These are phyloP conservation scores for Alternaria infectoria DNA, from an alignment of 2,329 filamentous ascomycete species.

Conservation along the genomic window DNA sequence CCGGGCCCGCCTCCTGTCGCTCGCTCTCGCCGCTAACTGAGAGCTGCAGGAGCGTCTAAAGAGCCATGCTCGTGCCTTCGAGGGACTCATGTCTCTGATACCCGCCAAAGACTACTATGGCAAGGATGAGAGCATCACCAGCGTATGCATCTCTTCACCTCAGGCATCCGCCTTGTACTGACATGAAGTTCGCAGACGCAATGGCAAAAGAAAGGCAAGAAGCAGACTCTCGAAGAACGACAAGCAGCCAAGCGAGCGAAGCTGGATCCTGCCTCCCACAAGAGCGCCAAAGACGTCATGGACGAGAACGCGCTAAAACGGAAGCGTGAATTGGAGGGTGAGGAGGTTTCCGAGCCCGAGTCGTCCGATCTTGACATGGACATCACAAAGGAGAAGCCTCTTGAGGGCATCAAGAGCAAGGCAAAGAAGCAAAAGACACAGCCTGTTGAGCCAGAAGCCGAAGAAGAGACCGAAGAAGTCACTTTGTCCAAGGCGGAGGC, in stretches of 20 bases:
- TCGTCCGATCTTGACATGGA: constrained; percentile 45
- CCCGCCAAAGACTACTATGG: constrained; percentile 91
- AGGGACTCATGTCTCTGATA: constrained; percentile 85
- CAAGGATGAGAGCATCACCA: constrained; percentile 69
- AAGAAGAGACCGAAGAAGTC: constrained; percentile 47
- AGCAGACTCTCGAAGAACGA: constrained; percentile 87
- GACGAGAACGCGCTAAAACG: constrained; percentile 82
- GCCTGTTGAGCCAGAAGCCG: constrained; percentile 21
- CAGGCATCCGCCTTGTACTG: constrained; percentile 14
- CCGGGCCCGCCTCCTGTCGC: constrained; percentile 25
- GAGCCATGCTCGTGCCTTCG: constrained; percentile 75
- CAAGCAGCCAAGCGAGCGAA: constrained; percentile 74
- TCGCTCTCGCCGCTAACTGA: constrained; percentile 36
- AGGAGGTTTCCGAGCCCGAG: constrained; percentile 45
- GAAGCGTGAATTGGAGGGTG: constrained; percentile 69
- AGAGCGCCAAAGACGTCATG: constrained; percentile 92
- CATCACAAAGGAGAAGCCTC: constrained; percentile 46
- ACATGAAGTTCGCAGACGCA: constrained; percentile 68
- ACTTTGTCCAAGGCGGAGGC: constrained; percentile 45
- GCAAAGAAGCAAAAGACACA: constrained; percentile 54
- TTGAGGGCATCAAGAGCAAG: constrained; percentile 47
- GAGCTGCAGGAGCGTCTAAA: constrained; percentile 58
- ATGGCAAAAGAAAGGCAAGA: constrained; percentile 88
- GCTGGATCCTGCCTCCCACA: constrained; percentile 87
- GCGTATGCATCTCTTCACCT: constrained; percentile 63